These are phyloP conservation scores for Sphagnum tenellum DNA, from an alignment of 225 moss, liverwort and hornwort species.

Conservation along the genomic window DNA sequence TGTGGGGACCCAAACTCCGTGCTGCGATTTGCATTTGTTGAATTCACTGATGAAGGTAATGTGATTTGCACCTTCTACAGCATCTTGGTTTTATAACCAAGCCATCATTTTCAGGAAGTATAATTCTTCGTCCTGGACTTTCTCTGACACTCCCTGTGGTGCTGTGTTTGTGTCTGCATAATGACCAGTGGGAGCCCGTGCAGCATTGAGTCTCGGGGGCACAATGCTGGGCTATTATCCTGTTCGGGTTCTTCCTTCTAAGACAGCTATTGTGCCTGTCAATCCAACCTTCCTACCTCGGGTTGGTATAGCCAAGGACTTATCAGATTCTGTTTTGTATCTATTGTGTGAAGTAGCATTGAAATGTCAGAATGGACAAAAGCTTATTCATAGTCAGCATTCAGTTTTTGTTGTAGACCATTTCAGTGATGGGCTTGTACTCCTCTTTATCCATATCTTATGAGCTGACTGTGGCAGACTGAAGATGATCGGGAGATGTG, in stretches of 20 bases:
- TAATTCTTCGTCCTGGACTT: too few species aligned
- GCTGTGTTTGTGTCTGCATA: not conserved
- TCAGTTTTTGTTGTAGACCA: not conserved
- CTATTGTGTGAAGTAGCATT: too few species aligned
- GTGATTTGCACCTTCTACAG: not conserved
- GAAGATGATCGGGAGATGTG: constrained; percentile 99
- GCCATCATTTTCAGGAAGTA: too few species aligned
- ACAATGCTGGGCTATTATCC: constrained; percentile 95
- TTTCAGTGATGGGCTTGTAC: not conserved
- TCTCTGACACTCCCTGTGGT: too few species aligned
- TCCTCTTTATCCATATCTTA: not conserved
- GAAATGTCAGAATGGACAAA: too few species aligned
- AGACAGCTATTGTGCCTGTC: constrained; percentile 95
- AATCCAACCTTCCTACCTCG: constrained; percentile 89
- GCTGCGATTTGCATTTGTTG: constrained; percentile 93
- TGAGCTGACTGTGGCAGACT: constrained; percentile 40
- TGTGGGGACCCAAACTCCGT: constrained; percentile 98
- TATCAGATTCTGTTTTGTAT: too few species aligned
- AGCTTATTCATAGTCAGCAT: too few species aligned
- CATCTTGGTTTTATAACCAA: too few species aligned
- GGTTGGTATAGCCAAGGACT: constrained; percentile 12
- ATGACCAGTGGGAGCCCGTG: constrained; percentile 63
- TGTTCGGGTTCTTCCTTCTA: constrained; percentile 89
- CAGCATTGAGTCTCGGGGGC: constrained; percentile 79
- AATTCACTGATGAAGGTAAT: constrained; percentile 93